Evolutionary conservation across 768 basidiomycete genomes (phyloP).

Genomic region (Tylopilus felleus): DNA sequence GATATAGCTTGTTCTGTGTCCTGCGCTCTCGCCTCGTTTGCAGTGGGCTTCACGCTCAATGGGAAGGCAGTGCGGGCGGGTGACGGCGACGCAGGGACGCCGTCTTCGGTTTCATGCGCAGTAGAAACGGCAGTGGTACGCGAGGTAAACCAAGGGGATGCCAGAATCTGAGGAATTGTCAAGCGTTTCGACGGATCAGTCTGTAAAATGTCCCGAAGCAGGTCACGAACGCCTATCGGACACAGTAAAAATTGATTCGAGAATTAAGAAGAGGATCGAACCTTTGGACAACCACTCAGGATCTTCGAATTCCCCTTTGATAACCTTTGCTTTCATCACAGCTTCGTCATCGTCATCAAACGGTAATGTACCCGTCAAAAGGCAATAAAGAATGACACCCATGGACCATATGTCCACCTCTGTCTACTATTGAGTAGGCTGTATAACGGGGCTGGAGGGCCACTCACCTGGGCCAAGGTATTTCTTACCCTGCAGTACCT

Average conservation of each 20-base stretch:
- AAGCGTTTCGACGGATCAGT: slow-evolving; percentile 73
- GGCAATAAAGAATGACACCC: slow-evolving; percentile 86
- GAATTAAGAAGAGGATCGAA: slow-evolving; percentile 33
- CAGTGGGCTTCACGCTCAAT: slow-evolving; percentile 21
- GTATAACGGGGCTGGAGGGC: background rate
- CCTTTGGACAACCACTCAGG: slow-evolving; percentile 89
- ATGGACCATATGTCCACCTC: slow-evolving; percentile 97
- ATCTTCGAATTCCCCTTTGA: slow-evolving; percentile 84
- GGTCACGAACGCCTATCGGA: slow-evolving; percentile 72
- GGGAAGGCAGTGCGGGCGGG: slow-evolving; percentile 31
- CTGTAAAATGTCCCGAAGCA: slow-evolving; percentile 74
- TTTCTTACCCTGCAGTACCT: slow-evolving; percentile 84
- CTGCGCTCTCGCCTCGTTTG: slow-evolving; percentile 6
- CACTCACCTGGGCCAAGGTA: slow-evolving; percentile 84
- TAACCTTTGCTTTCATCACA: slow-evolving; percentile 80
- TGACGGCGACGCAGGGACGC: slow-evolving; percentile 30
- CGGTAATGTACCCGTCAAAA: slow-evolving; percentile 85
- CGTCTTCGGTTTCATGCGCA: slow-evolving; percentile 11
- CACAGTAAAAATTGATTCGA: slow-evolving; percentile 3
- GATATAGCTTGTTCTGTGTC: slow-evolving; percentile 38
- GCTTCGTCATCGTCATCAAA: slow-evolving; percentile 89
- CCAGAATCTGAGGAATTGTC: slow-evolving; percentile 80
- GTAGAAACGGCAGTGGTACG: slow-evolving; percentile 8
- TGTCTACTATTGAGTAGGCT: slow-evolving; percentile 29
- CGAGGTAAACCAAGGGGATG: slow-evolving; percentile 80